Evolutionary conservation across 1,139 yeast species (phyloP), one percentile per base, ranked within the genome.

Genomic region (Suhomyces panamericanus): DNA sequence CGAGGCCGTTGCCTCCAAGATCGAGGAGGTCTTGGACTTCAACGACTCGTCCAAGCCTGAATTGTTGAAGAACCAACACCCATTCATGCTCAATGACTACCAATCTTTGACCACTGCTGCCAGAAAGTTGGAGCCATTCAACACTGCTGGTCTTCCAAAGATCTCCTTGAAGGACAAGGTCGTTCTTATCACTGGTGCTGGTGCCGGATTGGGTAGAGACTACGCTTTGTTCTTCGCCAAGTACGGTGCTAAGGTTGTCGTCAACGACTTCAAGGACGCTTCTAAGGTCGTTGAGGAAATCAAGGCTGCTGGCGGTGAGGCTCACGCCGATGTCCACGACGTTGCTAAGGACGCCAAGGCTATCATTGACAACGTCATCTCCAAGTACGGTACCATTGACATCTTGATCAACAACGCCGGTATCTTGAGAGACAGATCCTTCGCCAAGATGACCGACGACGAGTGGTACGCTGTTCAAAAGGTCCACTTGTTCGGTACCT

Each of bases 211-310:
- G 57, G 99, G 99, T 54, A 83, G 85, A 63, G 88, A 91, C 50
- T 95, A 93, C 67, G 96, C 98, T 16, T 68, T 81, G 47, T 77
- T 81, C 66, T 83, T 87, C 61, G 98, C 95, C 48, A 86, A 79
- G 64, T 87, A 88, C 54, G 98, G 98, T 51, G 98, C 98, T 37
- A 90, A 87, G 72, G 95, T 93, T 52, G 96, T 93, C 38, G 95
- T 93, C 38, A 93, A 93, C 63, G 98, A 93, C 64, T 85, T 91
- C 57, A 86, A 77, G 57, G 85, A 84, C 59, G 90, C 98, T 6
- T 69, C 78, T 41, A 67, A 73, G 35, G 90, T 87, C 42, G 96
- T 89, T 28, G 77, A 81, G 28, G 96, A 89, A 66, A 87, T 93
- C 61, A 83, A 77, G 63, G 64, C 69, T 35, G 85, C 87, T 22